Base-by-base conservation (phyloP, 345 rosid species). In the Hevea brasiliensis region DNA sequence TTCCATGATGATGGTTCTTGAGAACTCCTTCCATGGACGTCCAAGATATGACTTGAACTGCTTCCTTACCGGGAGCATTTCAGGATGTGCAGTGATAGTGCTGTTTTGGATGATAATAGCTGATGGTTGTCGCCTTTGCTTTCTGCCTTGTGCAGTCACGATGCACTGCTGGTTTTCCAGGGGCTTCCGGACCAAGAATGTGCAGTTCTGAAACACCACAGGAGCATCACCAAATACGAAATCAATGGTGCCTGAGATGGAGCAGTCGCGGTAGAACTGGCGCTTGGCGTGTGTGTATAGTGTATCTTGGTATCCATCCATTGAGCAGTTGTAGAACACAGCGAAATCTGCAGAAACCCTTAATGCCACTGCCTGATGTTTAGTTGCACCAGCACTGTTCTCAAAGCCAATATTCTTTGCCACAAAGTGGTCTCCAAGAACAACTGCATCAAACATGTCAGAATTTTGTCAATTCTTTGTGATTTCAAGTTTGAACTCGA, bases 181-280 rank as follows among this genome's bases (percentile, higher is more conserved):
- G 24, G 98, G 97, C 72, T 70, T 87, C 3, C 90, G 81, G 55
- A 87, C 65, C 29, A 84, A 61, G 70, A 94, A 81, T 7, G 55
- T 80, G 80, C 97, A 92, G 64, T 90, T 89, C 51, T 94, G 97
- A 78, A 90, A 89, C 41, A 88, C 73, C 0, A 73, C 89, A 1
- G 85, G 71, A 3, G 92, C 92, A 24, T 88, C 90, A 0, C 98
- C 98, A 41, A 90, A 87, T 70, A 94, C 76, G 72, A 90, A 88
- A 77, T 94, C 97, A 11, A 94, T 81, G 20, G 97, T 92, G 55
- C 98, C 98, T 0, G 89, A 62, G 80, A 94, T 75, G 54, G 75
- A 79, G 81, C 97, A 92, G 59, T 90, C 94, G 0, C 98, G 92
- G 89, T 83, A 94, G 88, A 85, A 94, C 72, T 94, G 98, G 21